These are phyloP conservation scores for Immersiella caudata DNA, from an alignment of 495 filamentous ascomycete genomes.

Conservation along the genomic window DNA sequence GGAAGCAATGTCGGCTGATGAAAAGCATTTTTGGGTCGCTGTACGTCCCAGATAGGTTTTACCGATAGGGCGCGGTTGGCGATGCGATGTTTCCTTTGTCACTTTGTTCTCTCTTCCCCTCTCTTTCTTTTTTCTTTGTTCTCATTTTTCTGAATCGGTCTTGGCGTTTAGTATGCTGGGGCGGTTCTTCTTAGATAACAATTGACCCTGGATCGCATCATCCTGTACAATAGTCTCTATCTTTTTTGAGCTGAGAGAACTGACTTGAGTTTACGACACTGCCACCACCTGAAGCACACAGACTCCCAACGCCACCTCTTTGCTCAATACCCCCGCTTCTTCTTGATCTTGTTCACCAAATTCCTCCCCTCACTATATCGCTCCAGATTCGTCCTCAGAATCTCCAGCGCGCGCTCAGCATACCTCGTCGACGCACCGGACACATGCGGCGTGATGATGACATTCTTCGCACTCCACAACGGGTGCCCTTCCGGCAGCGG, in stretches of 20 bases:
- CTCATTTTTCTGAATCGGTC: background rate
- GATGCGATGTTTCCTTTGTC: background rate
- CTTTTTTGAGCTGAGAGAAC: too few relatives aligned
- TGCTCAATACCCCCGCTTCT: conserved; percentile 29
- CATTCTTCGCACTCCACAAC: conserved; percentile 75
- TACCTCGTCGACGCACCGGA: conserved; percentile 66
- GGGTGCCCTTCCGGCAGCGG: conserved; percentile 69
- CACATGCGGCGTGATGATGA: conserved; percentile 79
- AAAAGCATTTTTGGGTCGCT: conserved; percentile 15
- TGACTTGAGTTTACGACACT: too few relatives aligned
- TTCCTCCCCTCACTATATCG: conserved; percentile 59
- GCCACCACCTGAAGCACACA: too few relatives aligned
- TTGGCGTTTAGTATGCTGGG: too few relatives aligned
- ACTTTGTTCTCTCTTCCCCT: background rate
- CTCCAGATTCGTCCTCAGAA: conserved; percentile 62
- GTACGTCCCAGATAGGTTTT: conserved; percentile 4
- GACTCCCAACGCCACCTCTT: background rate
- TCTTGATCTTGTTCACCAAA: conserved; percentile 60
- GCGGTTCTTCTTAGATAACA: too few relatives aligned
- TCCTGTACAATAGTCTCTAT: too few relatives aligned
- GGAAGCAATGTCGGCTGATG: conserved; percentile 25
- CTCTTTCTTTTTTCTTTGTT: background rate
- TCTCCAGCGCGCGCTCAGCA: conserved; percentile 60
- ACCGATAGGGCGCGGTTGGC: background rate
- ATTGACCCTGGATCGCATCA: too few relatives aligned